Base-by-base conservation (phyloP, 2,329 filamentous ascomycete species). In the Paecilomyces fulvus region DNA sequence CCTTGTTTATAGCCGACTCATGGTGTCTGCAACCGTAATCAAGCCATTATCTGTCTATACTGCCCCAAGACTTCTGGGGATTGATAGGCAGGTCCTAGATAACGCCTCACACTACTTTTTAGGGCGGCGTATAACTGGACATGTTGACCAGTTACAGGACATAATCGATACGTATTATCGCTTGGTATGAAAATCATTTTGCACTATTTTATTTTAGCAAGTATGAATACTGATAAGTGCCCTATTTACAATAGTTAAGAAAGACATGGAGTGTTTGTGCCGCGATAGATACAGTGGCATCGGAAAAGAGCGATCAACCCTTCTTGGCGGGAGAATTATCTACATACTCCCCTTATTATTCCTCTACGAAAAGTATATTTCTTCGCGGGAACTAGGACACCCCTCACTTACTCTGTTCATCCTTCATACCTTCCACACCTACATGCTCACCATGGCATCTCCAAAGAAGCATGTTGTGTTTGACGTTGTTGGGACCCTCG, bases 401-500 rank as follows among this genome's bases (percentile, higher is more conserved):
- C 12, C 33, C 12, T 37, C 33, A 37, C 33, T 37, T 7, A 37
- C 33, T 37, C 11, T 14, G 11, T 7, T 37, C 11, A 37, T 37
- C 33, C 7, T 37, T 14, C 31, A 37, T 37, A 37, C 6, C 5
- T 37, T 37, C 5, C 33, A 37, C 12, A n/a, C 33, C 4, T 37
- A 17, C 5, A n/a, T 37, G 12, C 2, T 14, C 33, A 37, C 5
- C 33, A 37, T 37, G 33, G 33, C 11, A n/a, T 14, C 33, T 37
- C 33, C n/a, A 37, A 37, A 37, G 11, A 79, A 79, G 55, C 72
- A 80, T 58, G 71, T 79, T 56, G 76, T 79, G 30, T 80, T 79
- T 60, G 77, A 80, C 63, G 73, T 83, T 1, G 80, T 83, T 54
- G 77, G 77, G 12, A 79, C 77, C 17, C 72, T 73, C 52, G 74